Evolutionary conservation across 2,329 filamentous ascomycete species (phyloP), one percentile per base, ranked within the genome.

Genomic region (Penicillium corylophilum): DNA sequence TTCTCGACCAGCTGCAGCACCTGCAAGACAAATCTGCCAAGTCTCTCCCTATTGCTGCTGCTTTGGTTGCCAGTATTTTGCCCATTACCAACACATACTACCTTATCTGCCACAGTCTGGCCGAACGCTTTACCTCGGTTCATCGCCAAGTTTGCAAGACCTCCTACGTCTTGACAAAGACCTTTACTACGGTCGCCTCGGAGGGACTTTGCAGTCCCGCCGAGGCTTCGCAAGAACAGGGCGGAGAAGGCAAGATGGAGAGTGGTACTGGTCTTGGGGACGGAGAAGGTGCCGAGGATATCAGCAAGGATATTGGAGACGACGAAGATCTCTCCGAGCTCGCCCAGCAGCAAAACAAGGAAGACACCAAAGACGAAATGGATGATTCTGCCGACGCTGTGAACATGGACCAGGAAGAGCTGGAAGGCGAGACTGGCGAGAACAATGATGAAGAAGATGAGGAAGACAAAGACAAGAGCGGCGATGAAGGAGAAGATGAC

Each of bases 291-390:
- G 92, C 88, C 4, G 92, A 99, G 68, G 93, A 99, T 71, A 97
- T 99, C 59, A 97, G 92, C 73, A 97, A 99, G 69, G 94, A 99
- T 65, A 88, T 99, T 42, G 85, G 89, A 57, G 87, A 93, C 15
- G 93, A 99, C 54, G 94, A 99, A 69, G 92, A 99, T 67, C 76
- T 99, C 4, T 85, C 89, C 0, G 94, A 99, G 61, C 78, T 99
- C 40, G 93, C 94, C 0, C 90, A 96, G 68, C 88, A 96, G 64
- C 82, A 85, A 38, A 87, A 89, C 54, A 81, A 85, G 55, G 82
- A 80, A 41, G 73, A 88, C 42, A 63, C 70, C 7, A 67, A 67
- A 13, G 72, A 74, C 7, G 72, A 77, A 13, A 74, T 76, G 51
- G 74, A 79, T 41, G 70, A 74, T 48, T 71, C 70, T 22, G 72